Conservation (phyloP, 805 yeast genomes). For the Priceomyces castillae region DNA sequence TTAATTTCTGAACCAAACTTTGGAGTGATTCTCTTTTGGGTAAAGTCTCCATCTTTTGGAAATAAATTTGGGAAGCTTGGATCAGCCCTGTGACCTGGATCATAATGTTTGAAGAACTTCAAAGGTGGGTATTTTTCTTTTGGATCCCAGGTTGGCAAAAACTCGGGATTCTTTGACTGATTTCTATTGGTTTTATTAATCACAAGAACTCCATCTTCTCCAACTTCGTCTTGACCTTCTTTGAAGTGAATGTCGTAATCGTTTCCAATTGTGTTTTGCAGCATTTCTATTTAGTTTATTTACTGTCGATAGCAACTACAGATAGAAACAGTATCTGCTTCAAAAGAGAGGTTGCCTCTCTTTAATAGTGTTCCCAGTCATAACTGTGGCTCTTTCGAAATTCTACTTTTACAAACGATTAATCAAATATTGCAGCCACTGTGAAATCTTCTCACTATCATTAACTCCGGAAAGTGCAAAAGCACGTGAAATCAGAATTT, state of each 20-base stretch:
- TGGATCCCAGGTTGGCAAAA: conserved; percentile 71
- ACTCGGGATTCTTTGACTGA: conserved; percentile 46
- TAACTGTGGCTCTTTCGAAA: not conserved
- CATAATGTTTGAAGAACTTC: conserved; percentile 54
- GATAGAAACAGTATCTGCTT: not conserved
- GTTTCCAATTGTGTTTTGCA: conserved; percentile 1
- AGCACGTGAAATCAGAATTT: not conserved
- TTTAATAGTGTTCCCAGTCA: not conserved
- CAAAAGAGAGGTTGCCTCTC: not conserved
- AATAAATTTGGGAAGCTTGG: conserved; percentile 52
- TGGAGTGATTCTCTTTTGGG: conserved; percentile 53
- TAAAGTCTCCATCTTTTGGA: conserved; percentile 28
- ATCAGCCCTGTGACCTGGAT: conserved; percentile 69
- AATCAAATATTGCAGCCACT: not conserved
- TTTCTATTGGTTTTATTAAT: conserved; percentile 39
- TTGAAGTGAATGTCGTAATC: conserved; percentile 49
- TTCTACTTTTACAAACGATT: too few species aligned
- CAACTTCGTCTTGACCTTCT: conserved; percentile 49
- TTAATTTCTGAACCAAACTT: conserved; percentile 64
- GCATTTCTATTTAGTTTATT: not conserved
- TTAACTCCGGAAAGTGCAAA: not conserved
- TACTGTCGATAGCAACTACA: not conserved
- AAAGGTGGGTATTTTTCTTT: conserved; percentile 49
- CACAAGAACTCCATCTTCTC: conserved; percentile 47
- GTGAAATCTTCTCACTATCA: not conserved